Base-by-base conservation (phyloP, 371 early-diverging fungal species). In the Synchytrium microbalum region DNA sequence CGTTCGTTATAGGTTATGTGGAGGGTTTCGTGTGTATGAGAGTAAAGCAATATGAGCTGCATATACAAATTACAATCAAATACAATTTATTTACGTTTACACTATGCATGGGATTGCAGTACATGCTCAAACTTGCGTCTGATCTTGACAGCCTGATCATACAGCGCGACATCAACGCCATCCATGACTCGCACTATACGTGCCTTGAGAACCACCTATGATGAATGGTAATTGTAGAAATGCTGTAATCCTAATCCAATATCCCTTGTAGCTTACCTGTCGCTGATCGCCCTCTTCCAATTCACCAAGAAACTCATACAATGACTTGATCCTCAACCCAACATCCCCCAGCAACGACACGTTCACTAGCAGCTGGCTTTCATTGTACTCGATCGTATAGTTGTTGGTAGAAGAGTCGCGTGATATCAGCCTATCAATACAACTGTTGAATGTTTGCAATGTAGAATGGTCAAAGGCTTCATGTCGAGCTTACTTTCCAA, bases 131-230 rank as follows among this genome's bases (percentile, higher is more conserved):
- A 55, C 24, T 55, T 55, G 13, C 56, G 8, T 28, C 56, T n/a
- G 5, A 55, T 55, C 56, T 55, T n/a, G 25, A 55, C 23, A n/a
- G 28, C 56, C 56, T 55, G 56, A n/a, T 55, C 56, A 55, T 25
- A 55, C 56, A 55, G 13, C 8, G 56, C 24, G 13, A 55, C 8
- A 28, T 55, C 56, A 13, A 55, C 23, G 8, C 56, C 56, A 28
- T 55, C 56, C 56, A 55, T 55, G 13, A 55, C 25, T n/a, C 56
- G 56, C 8, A 55, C 56, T n/a, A 55, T 55, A n/a, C 56, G 56
- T 8, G 56, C 56, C 24, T 28, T n/a, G 28, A 55, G 56, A 8
- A 55, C 24, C 56, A 51, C 51, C 14, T n/a, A 51, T 14, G n/a
- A 51, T 14, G 51, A 28, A 55, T 55, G 25, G 5, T 55, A 13